A percentile compares a stretch with the other conserved stretches of the same genome.
Evolutionary conservation across 208 protist genomes (phyloP).

Genomic region (Trypanosoma lewisi): DNA sequence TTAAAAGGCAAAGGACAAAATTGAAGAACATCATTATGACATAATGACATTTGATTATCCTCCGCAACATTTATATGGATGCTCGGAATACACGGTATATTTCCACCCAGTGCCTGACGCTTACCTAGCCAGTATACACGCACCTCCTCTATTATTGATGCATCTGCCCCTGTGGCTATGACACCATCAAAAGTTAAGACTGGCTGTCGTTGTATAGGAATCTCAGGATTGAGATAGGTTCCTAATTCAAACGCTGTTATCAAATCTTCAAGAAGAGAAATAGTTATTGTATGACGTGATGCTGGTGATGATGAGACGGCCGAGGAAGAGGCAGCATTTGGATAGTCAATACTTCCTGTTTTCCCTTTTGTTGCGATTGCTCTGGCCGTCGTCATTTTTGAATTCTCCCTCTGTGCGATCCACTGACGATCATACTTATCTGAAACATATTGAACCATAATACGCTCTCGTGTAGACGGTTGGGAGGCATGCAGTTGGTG

Average conservation of each 20-base stretch:
- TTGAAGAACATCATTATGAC: slow-evolving; percentile 48
- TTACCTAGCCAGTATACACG: slow-evolving; percentile 74
- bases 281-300: slow-evolving; percentile 15
- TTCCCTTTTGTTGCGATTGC: slow-evolving; percentile 40
- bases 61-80: slow-evolving; percentile 55
- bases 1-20: slow-evolving; percentile 87
- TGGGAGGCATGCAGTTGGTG: slow-evolving; percentile 29
- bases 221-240: slow-evolving; percentile 37
- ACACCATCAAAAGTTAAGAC: slow-evolving; percentile 27
- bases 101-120: slow-evolving; percentile 40
- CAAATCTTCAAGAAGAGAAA: slow-evolving; percentile 49
- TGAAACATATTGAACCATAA: slow-evolving; percentile 44
- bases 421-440: slow-evolving; percentile 65
- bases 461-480: slow-evolving; percentile 9
- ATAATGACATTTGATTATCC: slow-evolving; percentile 56
- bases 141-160: slow-evolving; percentile 49
- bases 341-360: slow-evolving; percentile 32
- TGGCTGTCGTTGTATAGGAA: slow-evolving; percentile 42
- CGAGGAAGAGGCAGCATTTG: slow-evolving; percentile 15
- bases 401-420: slow-evolving; percentile 40
- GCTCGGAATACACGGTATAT: slow-evolving; percentile 59
- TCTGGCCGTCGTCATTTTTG: slow-evolving; percentile 23
- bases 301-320: slow-evolving; percentile 1
- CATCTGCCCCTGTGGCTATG: slow-evolving; percentile 20
- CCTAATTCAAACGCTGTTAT: slow-evolving; percentile 67